Conservation (phyloP, 495 filamentous ascomycete species). For the Pyrenopolyporus hunteri region DNA sequence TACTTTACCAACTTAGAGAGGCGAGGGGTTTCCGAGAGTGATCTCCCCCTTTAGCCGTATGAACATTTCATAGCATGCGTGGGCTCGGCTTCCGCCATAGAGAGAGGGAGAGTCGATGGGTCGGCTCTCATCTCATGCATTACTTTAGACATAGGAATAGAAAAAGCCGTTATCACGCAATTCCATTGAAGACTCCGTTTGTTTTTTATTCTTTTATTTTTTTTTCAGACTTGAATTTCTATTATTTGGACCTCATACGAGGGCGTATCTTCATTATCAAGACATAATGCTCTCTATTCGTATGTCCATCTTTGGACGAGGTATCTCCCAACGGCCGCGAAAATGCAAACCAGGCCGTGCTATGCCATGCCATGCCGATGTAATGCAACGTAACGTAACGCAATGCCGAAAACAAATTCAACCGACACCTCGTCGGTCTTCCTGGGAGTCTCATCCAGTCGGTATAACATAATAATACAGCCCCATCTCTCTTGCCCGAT, state of each 20-base stretch:
- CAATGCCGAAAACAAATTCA: slow-evolving; percentile 2
- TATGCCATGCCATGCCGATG: not conserved
- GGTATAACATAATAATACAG: not conserved
- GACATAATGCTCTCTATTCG: not conserved
- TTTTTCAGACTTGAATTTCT: not conserved
- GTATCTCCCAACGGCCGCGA: slow-evolving; percentile 13
- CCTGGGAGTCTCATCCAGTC: not conserved
- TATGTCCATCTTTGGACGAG: not conserved
- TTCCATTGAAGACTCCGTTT: not conserved
- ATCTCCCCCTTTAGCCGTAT: slow-evolving; percentile 6
- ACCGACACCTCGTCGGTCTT: not conserved
- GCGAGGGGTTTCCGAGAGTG: slow-evolving; percentile 2
- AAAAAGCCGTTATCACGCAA: not conserved
- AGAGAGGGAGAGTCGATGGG: slow-evolving; percentile 9
- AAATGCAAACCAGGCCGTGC: not conserved
- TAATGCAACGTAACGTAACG: slow-evolving; percentile 22
- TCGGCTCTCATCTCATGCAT: slow-evolving; percentile 5
- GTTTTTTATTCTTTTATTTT: not conserved
- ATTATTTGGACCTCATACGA: too few relatives aligned
- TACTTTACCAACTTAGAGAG: slow-evolving; percentile 1
- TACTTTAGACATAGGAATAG: slow-evolving; percentile 23
- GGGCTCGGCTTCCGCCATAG: slow-evolving; percentile 9
- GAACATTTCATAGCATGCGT: slow-evolving; percentile 18
- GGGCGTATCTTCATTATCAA: too few relatives aligned
- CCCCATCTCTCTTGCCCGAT: not conserved